phyloP scores from a whole-genome alignment of 2,329 filamentous ascomycete species.

The Cladosporium oxysporum region DNA sequence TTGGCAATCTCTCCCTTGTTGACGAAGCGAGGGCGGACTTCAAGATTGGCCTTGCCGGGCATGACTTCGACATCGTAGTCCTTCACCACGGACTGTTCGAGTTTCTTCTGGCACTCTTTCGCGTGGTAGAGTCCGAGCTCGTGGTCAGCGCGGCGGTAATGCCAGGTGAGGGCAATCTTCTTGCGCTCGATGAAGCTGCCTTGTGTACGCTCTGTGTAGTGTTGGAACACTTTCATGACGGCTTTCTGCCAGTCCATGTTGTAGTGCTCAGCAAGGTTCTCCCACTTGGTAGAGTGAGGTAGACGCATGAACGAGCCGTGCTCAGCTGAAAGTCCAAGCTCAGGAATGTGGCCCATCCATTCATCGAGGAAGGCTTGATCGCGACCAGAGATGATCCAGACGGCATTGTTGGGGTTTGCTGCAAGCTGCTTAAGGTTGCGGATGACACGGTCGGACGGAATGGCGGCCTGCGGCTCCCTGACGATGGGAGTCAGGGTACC shows the following conservation, averaged over 20 bases:
- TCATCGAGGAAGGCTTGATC: slow-evolving; percentile 89
- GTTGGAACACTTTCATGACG: slow-evolving; percentile 80
- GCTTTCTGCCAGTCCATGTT: slow-evolving; percentile 93
- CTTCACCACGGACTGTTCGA: slow-evolving; percentile 73
- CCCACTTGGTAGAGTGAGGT: slow-evolving; percentile 76
- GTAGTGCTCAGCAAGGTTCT: slow-evolving; percentile 80
- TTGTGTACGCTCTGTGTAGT: slow-evolving; percentile 82
- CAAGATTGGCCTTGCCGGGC: slow-evolving; percentile 93
- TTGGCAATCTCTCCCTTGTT: slow-evolving; percentile 97
- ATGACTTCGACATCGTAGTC: slow-evolving; percentile 94
- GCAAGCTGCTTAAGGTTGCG: slow-evolving; percentile 77
- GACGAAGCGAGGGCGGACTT: slow-evolving; percentile 94
- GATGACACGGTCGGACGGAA: slow-evolving; percentile 82
- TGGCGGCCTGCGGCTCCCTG: slow-evolving; percentile 81
- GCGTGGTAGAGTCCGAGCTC: slow-evolving; percentile 81
- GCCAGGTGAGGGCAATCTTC: slow-evolving; percentile 93
- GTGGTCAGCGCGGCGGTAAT: slow-evolving; percentile 88
- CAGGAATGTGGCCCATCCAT: slow-evolving; percentile 86
- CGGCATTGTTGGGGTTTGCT: slow-evolving; percentile 75
- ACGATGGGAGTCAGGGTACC: slow-evolving; percentile 96
- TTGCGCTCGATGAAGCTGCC: slow-evolving; percentile 96
- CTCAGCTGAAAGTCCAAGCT: slow-evolving; percentile 92
- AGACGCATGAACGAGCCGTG: slow-evolving; percentile 93
- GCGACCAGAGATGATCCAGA: slow-evolving; percentile 98
- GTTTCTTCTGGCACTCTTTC: slow-evolving; percentile 75